These are phyloP conservation scores for Closterium sp. DNA, from an alignment of 139 green algal species.

Conservation along the genomic window DNA sequence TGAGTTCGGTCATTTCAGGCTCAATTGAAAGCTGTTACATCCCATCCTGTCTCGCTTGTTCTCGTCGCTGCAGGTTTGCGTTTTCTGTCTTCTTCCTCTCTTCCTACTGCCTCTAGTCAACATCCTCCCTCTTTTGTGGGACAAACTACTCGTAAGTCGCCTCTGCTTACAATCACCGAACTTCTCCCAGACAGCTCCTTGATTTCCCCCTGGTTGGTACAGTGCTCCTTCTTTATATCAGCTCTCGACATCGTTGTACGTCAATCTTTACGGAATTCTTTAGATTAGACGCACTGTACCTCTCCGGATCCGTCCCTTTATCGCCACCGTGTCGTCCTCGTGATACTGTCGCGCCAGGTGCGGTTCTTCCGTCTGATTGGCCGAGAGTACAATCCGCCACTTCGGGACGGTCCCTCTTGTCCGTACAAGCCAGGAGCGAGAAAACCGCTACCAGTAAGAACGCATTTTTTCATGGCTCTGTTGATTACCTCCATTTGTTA, in stretches of 20 bases:
- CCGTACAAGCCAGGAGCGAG: not conserved
- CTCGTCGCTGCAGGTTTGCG: not conserved
- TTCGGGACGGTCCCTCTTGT: not conserved
- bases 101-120: not conserved
- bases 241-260: not conserved
- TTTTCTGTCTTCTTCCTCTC: not conserved
- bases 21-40: not conserved
- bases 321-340: not conserved
- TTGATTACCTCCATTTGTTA: too few relatives aligned
- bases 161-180: not conserved
- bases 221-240: not conserved
- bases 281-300: too few relatives aligned
- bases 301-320: not conserved
- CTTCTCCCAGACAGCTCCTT: not conserved
- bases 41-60: not conserved
- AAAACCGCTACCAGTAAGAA: not conserved
- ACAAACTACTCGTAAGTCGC: not conserved
- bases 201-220: not conserved
- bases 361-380: not conserved
- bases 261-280: not conserved
- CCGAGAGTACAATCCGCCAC: not conserved
- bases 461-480: not conserved
- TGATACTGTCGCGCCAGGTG: not conserved
- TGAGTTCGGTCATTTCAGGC: not conserved
- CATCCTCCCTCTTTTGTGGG: not conserved